Evolutionary conservation across 1,139 yeast species (phyloP).

Genomic region (Geotrichum carabidarum): DNA sequence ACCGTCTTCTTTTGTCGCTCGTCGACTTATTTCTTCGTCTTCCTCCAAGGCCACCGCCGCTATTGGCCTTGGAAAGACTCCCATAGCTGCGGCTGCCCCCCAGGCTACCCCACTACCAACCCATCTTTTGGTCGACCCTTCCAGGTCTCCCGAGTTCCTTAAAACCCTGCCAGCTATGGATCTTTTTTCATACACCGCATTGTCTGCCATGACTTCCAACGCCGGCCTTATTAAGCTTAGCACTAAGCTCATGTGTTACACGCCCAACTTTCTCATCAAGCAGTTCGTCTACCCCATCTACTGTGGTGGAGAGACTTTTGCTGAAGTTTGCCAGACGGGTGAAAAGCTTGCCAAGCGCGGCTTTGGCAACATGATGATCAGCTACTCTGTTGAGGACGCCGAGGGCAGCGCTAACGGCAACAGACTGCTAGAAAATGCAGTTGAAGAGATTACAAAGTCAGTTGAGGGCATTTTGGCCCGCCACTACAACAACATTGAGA

Average conservation of each 20-base stretch:
- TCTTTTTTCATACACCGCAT: constrained; percentile 22
- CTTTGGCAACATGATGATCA: constrained; percentile 88
- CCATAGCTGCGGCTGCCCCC: neutral
- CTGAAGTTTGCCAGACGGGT: constrained; percentile 69
- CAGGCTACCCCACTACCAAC: neutral
- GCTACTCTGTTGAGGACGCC: constrained; percentile 89
- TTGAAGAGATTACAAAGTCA: constrained; percentile 57
- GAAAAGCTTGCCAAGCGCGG: constrained; percentile 62
- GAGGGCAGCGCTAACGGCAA: constrained; percentile 45
- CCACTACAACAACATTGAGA: constrained; percentile 50
- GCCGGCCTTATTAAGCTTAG: constrained; percentile 34
- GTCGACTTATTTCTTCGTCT: constrained; percentile 2
- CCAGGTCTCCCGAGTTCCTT: constrained; percentile 25
- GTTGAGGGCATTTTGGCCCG: constrained; percentile 68
- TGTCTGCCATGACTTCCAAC: constrained; percentile 34
- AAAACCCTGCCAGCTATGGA: constrained; percentile 25
- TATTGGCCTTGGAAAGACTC: neutral
- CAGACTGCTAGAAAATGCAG: constrained; percentile 54
- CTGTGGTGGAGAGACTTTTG: constrained; percentile 82
- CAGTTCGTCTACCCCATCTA: constrained; percentile 73
- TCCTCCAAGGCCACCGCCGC: neutral
- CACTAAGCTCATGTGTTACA: constrained; percentile 35
- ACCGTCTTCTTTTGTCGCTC: neutral
- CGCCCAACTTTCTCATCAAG: constrained; percentile 68
- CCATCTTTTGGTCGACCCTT: constrained; percentile 15